Base-by-base conservation (phyloP, 2,329 filamentous ascomycete species). In the Alternaria incomplexa region DNA sequence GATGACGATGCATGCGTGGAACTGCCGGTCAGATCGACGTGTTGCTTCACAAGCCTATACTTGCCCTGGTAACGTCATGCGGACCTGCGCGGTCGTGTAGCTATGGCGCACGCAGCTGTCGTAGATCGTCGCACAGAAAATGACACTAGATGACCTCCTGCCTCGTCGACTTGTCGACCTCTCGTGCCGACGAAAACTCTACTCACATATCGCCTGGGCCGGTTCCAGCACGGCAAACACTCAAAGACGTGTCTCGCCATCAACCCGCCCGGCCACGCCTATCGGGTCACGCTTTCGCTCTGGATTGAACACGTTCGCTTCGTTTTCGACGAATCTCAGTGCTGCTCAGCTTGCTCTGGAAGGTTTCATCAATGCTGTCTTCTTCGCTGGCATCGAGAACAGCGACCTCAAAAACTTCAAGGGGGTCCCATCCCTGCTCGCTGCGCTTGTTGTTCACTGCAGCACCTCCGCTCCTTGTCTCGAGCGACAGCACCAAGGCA, bases 341-440 rank as follows among this genome's bases (percentile, higher is more conserved):
- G 81, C 94, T 97, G 83, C 93, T 97, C 70, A 97, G 92, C 82
- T 97, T 98, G 64, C 87, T 86, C 25, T 90, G 88, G 80, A 96
- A 97, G 67, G 87, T 85, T 60, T 89, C 86, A 12, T 81, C 78
- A 46, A 81, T 78, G 48, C 65, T 73, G 80, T 82, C 70, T 46
- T 84, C 82, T 56, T 88, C 87, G 43, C 86, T 84, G 3, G 89
- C 86, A 79, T 95, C 91, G 15, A 99, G 85, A 13, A 98, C 93
- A 73, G 96, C 92, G 26, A 98, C 93, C 77, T 97, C 94, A 72
- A 93, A 97, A 0, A 96, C 87, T 25, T 93, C 89, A 43, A 99
- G 83, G 23, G 84, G 80, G 36, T 84, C 82, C 93, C 93, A 97
- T 3, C 91, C 92, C 63, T 90, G 90, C 70, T 92, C 91, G 26